Evolutionary conservation across 306 rosid species (phyloP).

Genomic region (Begonia loranthoides): DNA sequence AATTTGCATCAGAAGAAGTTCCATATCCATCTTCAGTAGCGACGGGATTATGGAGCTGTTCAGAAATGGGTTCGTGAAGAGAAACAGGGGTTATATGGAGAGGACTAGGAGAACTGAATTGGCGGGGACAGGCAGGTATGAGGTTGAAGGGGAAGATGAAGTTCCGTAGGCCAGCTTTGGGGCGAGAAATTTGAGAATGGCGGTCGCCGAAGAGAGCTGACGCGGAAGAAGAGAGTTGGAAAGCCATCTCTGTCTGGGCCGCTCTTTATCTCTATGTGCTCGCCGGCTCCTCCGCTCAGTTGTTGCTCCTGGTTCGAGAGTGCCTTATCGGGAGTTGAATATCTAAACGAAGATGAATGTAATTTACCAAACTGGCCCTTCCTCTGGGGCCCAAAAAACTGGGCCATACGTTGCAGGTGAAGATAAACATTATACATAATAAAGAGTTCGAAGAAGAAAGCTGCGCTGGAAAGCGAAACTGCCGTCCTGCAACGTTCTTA

Average conservation of each 20-base stretch:
- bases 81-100: slow-evolving; percentile 49
- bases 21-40: slow-evolving; percentile 8
- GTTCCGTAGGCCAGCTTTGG: slow-evolving; percentile 13
- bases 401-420: too few relatives aligned
- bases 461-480: too few relatives aligned
- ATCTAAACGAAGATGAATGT: too few relatives aligned
- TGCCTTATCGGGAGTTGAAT: too few relatives aligned
- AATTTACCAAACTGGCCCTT: too few relatives aligned
- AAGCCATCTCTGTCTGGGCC: slow-evolving; percentile 71
- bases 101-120: slow-evolving; percentile 18
- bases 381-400: too few relatives aligned
- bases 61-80: slow-evolving; percentile 30
- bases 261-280: background rate
- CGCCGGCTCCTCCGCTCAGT: too few relatives aligned
- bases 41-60: slow-evolving; percentile 13
- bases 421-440: too few relatives aligned
- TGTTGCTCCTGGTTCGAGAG: too few relatives aligned
- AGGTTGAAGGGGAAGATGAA: slow-evolving; percentile 15
- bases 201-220: slow-evolving; percentile 41
- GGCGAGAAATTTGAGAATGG: slow-evolving; percentile 15
- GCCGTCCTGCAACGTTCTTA: too few relatives aligned
- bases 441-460: too few relatives aligned
- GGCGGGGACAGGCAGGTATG: slow-evolving; percentile 9
- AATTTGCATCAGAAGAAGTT: slow-evolving; percentile 23
- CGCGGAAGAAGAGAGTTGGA: slow-evolving; percentile 46